phyloP scores from a whole-genome alignment of 2,329 filamentous ascomycete genomes.

The Aureobasidium lini region DNA sequence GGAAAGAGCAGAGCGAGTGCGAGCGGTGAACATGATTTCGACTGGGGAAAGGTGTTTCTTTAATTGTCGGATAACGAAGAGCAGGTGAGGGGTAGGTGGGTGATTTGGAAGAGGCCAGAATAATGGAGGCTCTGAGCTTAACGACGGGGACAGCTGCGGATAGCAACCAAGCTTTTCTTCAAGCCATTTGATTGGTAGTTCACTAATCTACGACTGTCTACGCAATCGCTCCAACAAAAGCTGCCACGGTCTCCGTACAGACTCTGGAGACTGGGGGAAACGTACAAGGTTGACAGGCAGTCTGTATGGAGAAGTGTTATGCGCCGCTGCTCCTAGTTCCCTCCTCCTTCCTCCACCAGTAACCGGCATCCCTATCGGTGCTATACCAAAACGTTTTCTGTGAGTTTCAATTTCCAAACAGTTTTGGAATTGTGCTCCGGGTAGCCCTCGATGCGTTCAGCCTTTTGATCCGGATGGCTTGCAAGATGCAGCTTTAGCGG shows the following conservation, averaged over 20 bases:
- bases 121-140: slow-evolving; percentile 7
- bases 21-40: slow-evolving; percentile 24
- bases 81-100: slow-evolving; percentile 9
- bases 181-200: not conserved
- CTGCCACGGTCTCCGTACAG: not conserved
- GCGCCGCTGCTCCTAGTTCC: not conserved
- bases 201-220: not conserved
- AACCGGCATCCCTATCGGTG: not conserved
- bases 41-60: slow-evolving; percentile 7
- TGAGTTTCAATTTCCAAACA: not conserved
- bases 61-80: not conserved
- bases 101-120: slow-evolving; percentile 8
- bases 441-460: not conserved
- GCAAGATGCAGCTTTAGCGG: not conserved
- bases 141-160: not conserved
- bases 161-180: slow-evolving; percentile 4
- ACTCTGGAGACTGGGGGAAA: not conserved
- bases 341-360: not conserved
- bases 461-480: slow-evolving; percentile 5
- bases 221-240: not conserved
- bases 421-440: not conserved
- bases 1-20: slow-evolving; percentile 17
- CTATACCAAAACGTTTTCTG: slow-evolving; percentile 1
- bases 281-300: not conserved
- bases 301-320: not conserved